Evolutionary conservation across 2,329 filamentous ascomycete genomes (phyloP), one percentile per base, ranked within the genome.

Genomic region (Basipetospora chlamydospora): DNA sequence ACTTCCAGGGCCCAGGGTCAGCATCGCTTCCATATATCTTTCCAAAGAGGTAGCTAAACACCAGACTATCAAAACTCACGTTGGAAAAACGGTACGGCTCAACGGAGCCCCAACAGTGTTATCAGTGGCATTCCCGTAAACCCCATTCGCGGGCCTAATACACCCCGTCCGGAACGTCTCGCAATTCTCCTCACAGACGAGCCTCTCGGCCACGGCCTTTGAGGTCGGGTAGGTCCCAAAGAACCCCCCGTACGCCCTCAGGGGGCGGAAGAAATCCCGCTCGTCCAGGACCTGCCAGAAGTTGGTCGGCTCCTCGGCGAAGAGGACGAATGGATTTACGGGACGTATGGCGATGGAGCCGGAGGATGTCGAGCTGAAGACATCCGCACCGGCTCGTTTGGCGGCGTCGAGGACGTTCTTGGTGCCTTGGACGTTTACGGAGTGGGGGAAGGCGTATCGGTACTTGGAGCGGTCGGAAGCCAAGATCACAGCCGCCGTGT

Each of bases 401-500:
- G 66, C 62, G 0, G 63, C 62, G n/a, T 53, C 51, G 6, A 71
- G 45, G 2, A 70, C 55, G 41, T 68, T 63, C 20, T 47, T 47
- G 2, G 66, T 66, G 4, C 67, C 67, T 11, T 44, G 47, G 17
- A 67, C 53, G 42, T 72, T 72, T 32, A 70, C 63, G 11, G 54
- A 49, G 38, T 55, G 54, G 37, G 58, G 57, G 18, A 60, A 56
- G 13, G 51, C 50, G 37, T 69, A 64, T 17, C 61, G 52, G 26
- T 53, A 49, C 31, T 47, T 46, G 35, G 57, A 56, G 6, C 67
- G 59, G 36, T 71, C 66, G 10, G 55, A 57, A 0, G 64, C 58
- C 9, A 65, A 53, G 39, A 72, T 69, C 4, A 59, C 55, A 0
- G 67, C 67, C 3, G 66, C 67, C 0, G 62, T 70, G 49, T 72